Evolutionary conservation across 1,284 basidiomycete genomes (phyloP), one percentile per base, ranked within the genome.

Genomic region (Gastroboletus turbinatus): DNA sequence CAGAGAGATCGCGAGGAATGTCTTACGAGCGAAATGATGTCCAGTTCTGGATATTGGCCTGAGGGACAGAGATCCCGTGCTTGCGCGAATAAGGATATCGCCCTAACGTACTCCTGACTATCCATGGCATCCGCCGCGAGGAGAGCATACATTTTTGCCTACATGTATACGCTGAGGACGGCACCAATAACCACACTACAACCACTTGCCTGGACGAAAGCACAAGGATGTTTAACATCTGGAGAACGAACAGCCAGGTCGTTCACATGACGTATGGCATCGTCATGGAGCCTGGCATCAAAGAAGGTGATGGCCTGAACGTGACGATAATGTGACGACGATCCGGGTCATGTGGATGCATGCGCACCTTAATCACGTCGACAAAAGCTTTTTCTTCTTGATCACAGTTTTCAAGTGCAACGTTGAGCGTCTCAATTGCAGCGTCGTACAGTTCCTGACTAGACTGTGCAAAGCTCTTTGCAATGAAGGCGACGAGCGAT

Each of bases 121-220:
- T 21, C 35, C 44, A 53, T 46, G 17, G 55, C 56, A 38, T 55
- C 57, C 10, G 33, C 43, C 9, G 55, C 65, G 1, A 62, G 57
- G 16, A 49, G 25, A 36, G 46, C 4, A 46, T 54, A 43, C 55
- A 69, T 61, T 46, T 46, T 63, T 39, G 65, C 58, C 67, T 67
- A 27, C 8, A 27, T 10, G 10, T 11, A 17, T 33, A 23, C 5
- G 27, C 2, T 57, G 17, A 54, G 46, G 13, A 29, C 21, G 1
- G 1, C 9, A 45, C 5, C 11, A 0, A 16, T 46, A 17, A 43
- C 1, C 33, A 19, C 6, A 47, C 14, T 16, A 16, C 1, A 21
- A 29, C 3, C 33, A 57, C 56, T 52, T 53, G 9, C 66, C 64
- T 43, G 53, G 44, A 66, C 43, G 14, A 66, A 53, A 39, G 25